Base-by-base conservation (phyloP, 2,329 filamentous ascomycete genomes). In the Xylariales sp. region DNA sequence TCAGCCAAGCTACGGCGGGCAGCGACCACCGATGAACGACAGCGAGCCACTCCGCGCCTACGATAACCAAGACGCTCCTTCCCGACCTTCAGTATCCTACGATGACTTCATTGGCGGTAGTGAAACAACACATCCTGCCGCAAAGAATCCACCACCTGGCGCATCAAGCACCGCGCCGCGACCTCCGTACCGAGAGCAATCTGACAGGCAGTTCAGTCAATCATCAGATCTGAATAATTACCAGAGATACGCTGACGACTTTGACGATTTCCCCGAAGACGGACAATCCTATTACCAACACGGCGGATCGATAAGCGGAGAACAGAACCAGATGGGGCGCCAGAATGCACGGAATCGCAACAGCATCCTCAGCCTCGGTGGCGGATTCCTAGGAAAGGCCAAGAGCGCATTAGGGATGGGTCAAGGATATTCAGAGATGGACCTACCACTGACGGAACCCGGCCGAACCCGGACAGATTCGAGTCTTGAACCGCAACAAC, bases 371-470 rank as follows among this genome's bases (percentile, higher is more conserved):
- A 80, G 83, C 51, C 67, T 97, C 56, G 90, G 91, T 46, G 90
- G 91, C 46, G 90, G 91, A 14, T 69, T 97, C 46, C 71, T 96
- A 56, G 93, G 90, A 32, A 83, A 78, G 57, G 85, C 91, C 31
- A 97, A 95, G 71, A 90, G 86, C 60, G 88, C 86, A 74, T 69
- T 98, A 46, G 91, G 93, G 40, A 89, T 95, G 82, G 84, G 80
- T 16, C 46, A 58, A 53, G 78, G 84, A 48, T 97, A 98, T 65
- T 96, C 91, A 24, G 93, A 97, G 66, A 98, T 98, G 93, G 91
- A 98, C 60, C 73, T 98, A 41, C 93, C 93, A 11, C 72, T 98
- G 63, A 97, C 91, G 4, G 88, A 97, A 60, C 32, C 71, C 41
- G 67, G 45, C 4, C 58, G 58, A 62, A 59, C 63, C 62, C 56